Percentiles rank a stretch among this genome's conserved stretches.
Evolutionary conservation across 2,329 filamentous ascomycete genomes (phyloP).

Genomic region (Tolypocladium inflatum): DNA sequence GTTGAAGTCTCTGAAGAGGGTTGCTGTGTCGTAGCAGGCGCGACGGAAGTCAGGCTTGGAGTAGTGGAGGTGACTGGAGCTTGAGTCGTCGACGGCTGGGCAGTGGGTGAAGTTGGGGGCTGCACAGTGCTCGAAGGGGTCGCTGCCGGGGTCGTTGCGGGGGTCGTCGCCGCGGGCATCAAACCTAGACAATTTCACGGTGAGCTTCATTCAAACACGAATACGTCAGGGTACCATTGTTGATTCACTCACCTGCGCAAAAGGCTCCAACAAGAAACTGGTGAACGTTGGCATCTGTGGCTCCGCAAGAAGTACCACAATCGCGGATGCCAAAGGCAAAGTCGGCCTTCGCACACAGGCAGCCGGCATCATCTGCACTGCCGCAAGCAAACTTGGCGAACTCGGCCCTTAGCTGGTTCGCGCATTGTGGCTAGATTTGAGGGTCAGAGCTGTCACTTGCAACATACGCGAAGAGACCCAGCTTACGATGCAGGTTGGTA

Average conservation of each 20-base stretch:
- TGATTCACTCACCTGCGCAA: slow-evolving; percentile 9
- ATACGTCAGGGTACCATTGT: not conserved
- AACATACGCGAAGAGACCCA: not conserved
- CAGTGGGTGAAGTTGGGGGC: not conserved
- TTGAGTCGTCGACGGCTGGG: not conserved
- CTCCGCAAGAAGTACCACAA: slow-evolving; percentile 21
- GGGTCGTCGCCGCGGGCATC: not conserved
- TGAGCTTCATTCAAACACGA: not conserved
- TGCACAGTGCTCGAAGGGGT: not conserved
- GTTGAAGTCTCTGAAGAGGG: slow-evolving; percentile 3
- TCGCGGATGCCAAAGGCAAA: slow-evolving; percentile 23
- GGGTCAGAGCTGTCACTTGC: slow-evolving; percentile 3
- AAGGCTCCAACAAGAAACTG: slow-evolving; percentile 13
- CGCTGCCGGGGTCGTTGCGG: not conserved
- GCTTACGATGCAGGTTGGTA: slow-evolving; percentile 21
- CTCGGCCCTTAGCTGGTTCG: slow-evolving; percentile 8
- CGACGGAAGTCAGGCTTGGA: not conserved
- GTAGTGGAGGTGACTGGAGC: not conserved
- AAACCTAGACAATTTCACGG: not conserved
- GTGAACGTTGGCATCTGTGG: slow-evolving; percentile 17
- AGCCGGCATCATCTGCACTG: slow-evolving; percentile 21
- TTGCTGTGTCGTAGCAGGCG: not conserved
- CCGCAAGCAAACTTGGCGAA: slow-evolving; percentile 14
- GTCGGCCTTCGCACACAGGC: slow-evolving; percentile 25
- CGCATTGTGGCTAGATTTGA: slow-evolving; percentile 10